Percentiles rank a stretch among this genome's conserved stretches.
phyloP scores from a whole-genome alignment of 106 monocot genomes.

The Chionographis japonica region DNA sequence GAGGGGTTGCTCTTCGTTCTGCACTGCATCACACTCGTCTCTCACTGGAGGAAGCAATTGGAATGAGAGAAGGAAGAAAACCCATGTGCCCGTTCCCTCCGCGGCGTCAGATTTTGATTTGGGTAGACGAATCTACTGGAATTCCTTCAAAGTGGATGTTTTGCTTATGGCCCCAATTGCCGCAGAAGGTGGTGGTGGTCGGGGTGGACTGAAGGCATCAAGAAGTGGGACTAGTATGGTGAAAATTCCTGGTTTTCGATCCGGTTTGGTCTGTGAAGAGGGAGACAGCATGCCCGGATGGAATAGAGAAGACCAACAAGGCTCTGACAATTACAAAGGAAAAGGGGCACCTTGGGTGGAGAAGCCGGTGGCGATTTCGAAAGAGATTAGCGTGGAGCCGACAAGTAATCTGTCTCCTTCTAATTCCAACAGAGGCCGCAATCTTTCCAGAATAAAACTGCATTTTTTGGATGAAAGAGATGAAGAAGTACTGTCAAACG shows the following conservation, averaged over 20 bases:
- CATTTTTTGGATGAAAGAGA: slow-evolving; percentile 86
- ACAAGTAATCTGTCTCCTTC: not conserved
- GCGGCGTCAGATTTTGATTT: not conserved
- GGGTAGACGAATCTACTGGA: not conserved
- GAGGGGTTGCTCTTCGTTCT: too few species aligned
- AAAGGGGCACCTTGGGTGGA: slow-evolving; percentile 2
- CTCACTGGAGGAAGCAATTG: not conserved
- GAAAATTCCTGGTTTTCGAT: slow-evolving; percentile 1
- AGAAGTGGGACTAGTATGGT: slow-evolving; percentile 3
- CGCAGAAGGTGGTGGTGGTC: not conserved
- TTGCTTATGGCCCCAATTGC: not conserved
- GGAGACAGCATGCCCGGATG: not conserved
- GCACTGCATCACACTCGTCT: too few species aligned
- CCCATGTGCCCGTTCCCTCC: not conserved
- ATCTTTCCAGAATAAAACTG: slow-evolving; percentile 19
- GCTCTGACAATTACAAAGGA: not conserved
- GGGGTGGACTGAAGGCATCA: not conserved
- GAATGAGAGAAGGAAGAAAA: not conserved
- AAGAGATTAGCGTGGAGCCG: not conserved
- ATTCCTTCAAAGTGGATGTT: not conserved
- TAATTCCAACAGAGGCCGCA: not conserved
- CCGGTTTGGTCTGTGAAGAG: slow-evolving; percentile 15
- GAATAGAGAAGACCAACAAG: not conserved
- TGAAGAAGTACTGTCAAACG: slow-evolving; percentile 59
- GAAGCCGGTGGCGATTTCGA: not conserved